These are phyloP conservation scores for Angophora floribunda DNA, from an alignment of 345 rosid genomes.

Conservation along the genomic window DNA sequence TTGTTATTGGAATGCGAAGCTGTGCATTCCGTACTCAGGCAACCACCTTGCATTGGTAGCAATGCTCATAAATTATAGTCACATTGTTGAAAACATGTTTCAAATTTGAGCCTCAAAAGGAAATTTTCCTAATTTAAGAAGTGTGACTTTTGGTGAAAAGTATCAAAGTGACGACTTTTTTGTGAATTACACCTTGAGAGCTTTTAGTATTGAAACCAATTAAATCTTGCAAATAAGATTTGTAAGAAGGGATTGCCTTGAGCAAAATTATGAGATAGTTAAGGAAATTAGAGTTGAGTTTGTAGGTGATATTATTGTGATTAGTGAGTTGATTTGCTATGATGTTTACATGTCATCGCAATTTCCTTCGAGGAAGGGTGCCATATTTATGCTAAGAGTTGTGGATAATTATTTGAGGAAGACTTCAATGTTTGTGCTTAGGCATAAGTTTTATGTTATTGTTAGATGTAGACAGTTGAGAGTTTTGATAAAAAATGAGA, in stretches of 20 bases:
- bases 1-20: background rate
- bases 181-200: background rate
- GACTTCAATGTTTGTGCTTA: background rate
- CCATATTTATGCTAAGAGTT: background rate
- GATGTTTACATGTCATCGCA: background rate
- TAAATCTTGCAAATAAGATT: too few species aligned
- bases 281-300: background rate
- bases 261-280: background rate
- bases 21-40: background rate
- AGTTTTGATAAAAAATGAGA: background rate
- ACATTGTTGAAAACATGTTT: too few species aligned
- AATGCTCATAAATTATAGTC: too few species aligned
- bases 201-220: background rate
- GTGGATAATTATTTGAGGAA: too few species aligned
- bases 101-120: too few species aligned
- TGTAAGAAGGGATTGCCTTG: background rate
- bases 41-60: background rate
- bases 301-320: background rate
- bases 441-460: background rate
- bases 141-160: background rate
- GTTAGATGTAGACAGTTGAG: fast-evolving
- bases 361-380: background rate
- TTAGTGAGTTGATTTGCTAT: background rate
- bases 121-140: background rate
- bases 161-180: background rate